A percentile compares a stretch with the other conserved stretches of the same genome.
These are phyloP conservation scores for Xylariaceae sp. DNA, from an alignment of 2,329 filamentous ascomycete species.

Conservation along the genomic window DNA sequence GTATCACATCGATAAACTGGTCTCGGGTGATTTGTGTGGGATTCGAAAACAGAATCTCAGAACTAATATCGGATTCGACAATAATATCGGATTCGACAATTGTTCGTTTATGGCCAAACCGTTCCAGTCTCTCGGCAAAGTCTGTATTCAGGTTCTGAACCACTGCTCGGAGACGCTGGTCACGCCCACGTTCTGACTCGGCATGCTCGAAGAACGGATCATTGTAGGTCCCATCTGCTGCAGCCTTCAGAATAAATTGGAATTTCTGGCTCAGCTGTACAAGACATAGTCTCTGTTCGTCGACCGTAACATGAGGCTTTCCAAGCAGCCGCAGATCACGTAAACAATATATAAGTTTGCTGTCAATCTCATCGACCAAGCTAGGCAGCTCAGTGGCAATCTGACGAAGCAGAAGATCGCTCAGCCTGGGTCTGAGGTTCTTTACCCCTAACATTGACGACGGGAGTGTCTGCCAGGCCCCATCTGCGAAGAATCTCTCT, in stretches of 20 bases:
- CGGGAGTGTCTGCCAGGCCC: too few species aligned
- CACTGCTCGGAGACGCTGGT: conserved; percentile 48
- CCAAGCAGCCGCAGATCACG: conserved; percentile 45
- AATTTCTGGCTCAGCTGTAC: conserved; percentile 43
- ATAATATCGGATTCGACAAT: not conserved
- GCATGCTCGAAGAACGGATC: conserved; percentile 46
- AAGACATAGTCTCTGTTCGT: conserved; percentile 47
- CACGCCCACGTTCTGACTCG: conserved; percentile 31
- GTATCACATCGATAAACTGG: conserved; percentile 40
- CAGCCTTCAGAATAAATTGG: conserved; percentile 41
- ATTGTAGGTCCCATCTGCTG: conserved; percentile 48
- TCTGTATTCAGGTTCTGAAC: conserved; percentile 46
- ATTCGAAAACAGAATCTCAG: not conserved
- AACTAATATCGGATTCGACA: not conserved
- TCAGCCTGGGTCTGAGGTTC: conserved; percentile 34
- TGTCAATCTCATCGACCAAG: conserved; percentile 40
- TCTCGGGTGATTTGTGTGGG: not conserved
- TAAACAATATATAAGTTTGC: conserved; percentile 34
- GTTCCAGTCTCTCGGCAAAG: conserved; percentile 44
- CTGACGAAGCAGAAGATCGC: conserved; percentile 45
- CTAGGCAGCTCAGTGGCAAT: conserved; percentile 44
- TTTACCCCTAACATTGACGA: too few species aligned
- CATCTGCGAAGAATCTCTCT: too few species aligned
- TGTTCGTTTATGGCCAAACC: conserved; percentile 35
- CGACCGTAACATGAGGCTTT: conserved; percentile 39